Evolutionary conservation across 441 rosid species (phyloP).

Genomic region (Manihot esculenta): DNA sequence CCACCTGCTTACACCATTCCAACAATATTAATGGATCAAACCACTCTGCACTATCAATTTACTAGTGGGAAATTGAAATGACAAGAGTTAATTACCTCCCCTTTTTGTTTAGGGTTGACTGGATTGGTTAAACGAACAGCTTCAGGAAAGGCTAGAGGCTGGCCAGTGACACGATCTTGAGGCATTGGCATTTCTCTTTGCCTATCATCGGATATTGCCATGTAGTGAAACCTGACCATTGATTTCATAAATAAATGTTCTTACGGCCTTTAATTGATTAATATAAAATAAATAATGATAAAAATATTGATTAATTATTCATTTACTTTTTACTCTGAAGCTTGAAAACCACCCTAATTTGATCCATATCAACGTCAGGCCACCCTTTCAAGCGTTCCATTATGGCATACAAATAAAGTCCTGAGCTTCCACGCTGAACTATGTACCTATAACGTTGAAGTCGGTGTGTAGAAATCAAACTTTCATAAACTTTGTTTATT

Average conservation of each 20-base stretch:
- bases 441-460: conserved; percentile 47
- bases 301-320: no score
- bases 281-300: no score
- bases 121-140: conserved; percentile 85
- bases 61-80: not conserved
- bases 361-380: no score
- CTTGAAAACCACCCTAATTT: conserved; percentile 65
- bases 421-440: conserved; percentile 48
- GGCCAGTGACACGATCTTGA: conserved; percentile 46
- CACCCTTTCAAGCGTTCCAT: no score
- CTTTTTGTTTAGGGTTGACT: conserved; percentile 50
- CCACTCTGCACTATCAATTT: no score
- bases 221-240: no score
- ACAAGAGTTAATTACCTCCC: conserved; percentile 45
- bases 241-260: no score
- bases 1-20: conserved; percentile 28
- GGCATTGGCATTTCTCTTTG: conserved; percentile 67
- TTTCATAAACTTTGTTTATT: no score
- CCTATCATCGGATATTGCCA: no score
- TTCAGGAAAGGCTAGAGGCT: conserved; percentile 56
- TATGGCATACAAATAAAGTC: conserved; percentile 65
- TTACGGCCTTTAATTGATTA: no score
- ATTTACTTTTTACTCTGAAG: conserved; percentile 37
- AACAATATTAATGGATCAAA: no score
- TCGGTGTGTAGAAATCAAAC: no score